Percentiles rank a stretch among this genome's conserved stretches.
Evolutionary conservation across 2,329 filamentous ascomycete genomes (phyloP).

Genomic region (Aureobasidium sp.): DNA sequence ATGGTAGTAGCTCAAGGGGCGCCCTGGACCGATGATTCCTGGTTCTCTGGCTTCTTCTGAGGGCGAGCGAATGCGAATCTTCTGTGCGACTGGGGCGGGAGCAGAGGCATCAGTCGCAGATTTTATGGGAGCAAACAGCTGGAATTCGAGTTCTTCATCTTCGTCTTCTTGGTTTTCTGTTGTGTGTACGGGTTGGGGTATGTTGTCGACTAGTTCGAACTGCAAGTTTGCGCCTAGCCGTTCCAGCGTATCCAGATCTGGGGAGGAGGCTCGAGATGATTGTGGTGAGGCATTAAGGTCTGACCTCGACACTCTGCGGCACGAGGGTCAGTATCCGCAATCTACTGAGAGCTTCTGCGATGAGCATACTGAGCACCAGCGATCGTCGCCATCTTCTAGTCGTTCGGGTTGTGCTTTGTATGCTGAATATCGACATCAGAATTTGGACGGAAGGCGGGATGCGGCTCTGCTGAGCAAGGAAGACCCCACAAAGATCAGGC

Average conservation of each 20-base stretch:
- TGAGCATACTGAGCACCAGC: background rate
- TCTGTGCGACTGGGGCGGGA: conserved; percentile 14
- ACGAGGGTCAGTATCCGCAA: background rate
- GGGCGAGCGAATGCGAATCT: conserved; percentile 21
- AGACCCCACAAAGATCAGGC: background rate
- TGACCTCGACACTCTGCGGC: conserved; percentile 6
- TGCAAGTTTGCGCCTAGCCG: conserved; percentile 8
- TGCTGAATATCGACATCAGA: background rate
- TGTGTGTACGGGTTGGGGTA: background rate
- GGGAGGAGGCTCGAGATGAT: conserved; percentile 11
- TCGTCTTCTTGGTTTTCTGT: conserved; percentile 11
- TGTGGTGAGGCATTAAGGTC: conserved; percentile 13
- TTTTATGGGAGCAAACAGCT: conserved; percentile 21
- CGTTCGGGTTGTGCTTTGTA: background rate
- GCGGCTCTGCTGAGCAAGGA: conserved; percentile 1
- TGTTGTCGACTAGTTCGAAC: conserved; percentile 9
- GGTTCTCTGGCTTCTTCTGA: conserved; percentile 16
- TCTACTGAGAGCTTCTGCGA: too few species aligned
- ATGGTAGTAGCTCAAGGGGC: conserved; percentile 20
- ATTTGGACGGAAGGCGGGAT: background rate
- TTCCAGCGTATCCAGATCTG: conserved; percentile 1
- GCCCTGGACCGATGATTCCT: conserved; percentile 14
- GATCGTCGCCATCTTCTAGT: background rate
- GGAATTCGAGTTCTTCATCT: conserved; percentile 23
- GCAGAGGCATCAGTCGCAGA: background rate